Evolutionary conservation across 768 basidiomycete species (phyloP).

Genomic region (Lactarius trivialis): DNA sequence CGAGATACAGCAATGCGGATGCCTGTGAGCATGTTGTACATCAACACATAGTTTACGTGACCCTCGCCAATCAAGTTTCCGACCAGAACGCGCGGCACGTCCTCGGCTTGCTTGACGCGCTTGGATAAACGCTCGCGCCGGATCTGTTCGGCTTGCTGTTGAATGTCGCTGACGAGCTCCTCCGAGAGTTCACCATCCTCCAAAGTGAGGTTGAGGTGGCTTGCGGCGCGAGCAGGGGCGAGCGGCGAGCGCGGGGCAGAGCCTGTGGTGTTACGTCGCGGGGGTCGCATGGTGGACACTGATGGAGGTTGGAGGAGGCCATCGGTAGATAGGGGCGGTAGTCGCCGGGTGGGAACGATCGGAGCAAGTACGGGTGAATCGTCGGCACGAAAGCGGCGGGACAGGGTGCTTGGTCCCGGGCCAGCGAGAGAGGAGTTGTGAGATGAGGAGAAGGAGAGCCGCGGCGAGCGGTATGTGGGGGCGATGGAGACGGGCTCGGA

Average conservation of each 20-base stretch:
- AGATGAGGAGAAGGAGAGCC: conserved; percentile 17
- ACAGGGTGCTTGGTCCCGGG: conserved; percentile 20
- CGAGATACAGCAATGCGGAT: conserved; percentile 94
- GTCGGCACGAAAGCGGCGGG: conserved; percentile 19
- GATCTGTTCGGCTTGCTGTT: conserved; percentile 84
- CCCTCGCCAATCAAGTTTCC: conserved; percentile 98
- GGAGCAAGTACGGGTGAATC: conserved; percentile 26
- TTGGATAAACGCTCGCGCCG: conserved; percentile 70
- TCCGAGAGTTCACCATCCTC: conserved; percentile 40
- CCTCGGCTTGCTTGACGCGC: conserved; percentile 56
- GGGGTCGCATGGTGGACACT: conserved; percentile 33
- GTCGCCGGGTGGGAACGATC: conserved; percentile 19
- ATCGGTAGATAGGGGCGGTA: conserved; percentile 33
- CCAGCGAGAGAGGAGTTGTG: conserved; percentile 14
- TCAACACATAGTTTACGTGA: conserved; percentile 97
- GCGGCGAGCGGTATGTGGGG: background rate
- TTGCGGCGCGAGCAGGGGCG: conserved; percentile 10
- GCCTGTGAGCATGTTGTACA: conserved; percentile 99
- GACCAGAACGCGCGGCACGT: conserved; percentile 41
- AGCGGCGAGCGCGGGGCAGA: conserved; percentile 29
- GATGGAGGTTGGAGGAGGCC: conserved; percentile 50
- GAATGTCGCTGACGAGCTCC: conserved; percentile 73
- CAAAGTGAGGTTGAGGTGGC: conserved; percentile 31
- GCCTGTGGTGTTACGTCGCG: conserved; percentile 68
- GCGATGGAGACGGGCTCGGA: conserved; percentile 6